phyloP scores from a whole-genome alignment of 2,329 filamentous ascomycete genomes.

The Graphilbum sp. region DNA sequence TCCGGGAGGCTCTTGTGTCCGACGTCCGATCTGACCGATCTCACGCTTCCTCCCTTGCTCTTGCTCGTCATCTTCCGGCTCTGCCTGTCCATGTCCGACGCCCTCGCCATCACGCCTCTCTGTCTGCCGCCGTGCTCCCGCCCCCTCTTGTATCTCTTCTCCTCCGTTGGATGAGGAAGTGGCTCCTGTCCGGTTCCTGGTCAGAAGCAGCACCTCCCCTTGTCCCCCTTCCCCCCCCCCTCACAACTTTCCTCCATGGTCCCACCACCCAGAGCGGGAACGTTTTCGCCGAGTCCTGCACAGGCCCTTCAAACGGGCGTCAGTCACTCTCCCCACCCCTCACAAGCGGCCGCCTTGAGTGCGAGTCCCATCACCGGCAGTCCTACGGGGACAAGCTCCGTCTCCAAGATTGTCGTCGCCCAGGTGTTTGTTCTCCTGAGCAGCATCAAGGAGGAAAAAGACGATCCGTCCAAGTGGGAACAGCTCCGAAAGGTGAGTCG shows the following conservation, averaged over 20 bases:
- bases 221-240: constrained; percentile 4
- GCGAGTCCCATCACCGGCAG: constrained; percentile 45
- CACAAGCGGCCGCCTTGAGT: constrained; percentile 39
- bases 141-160: constrained; percentile 3
- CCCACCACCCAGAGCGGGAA: constrained; percentile 45
- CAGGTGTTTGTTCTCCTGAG: constrained; percentile 91
- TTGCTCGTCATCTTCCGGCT: background rate
- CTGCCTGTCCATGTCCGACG: constrained; percentile 3
- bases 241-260: constrained; percentile 38
- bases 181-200: constrained; percentile 10
- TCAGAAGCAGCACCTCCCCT: constrained; percentile 10
- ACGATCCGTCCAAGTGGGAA: constrained; percentile 74
- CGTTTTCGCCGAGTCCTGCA: constrained; percentile 45
- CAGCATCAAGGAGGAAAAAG: constrained; percentile 89
- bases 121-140: background rate
- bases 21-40: too few species aligned
- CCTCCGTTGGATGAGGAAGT: constrained; percentile 11
- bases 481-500: constrained; percentile 72
- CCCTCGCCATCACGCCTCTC: background rate
- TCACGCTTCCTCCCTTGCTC: background rate
- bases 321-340: constrained; percentile 39
- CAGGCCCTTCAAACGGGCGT: constrained; percentile 39
- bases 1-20: too few species aligned
- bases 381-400: constrained; percentile 45
- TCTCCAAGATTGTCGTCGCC: constrained; percentile 87